Conservation (phyloP, 305 asterid species). For the Fraxinus nigra region DNA sequence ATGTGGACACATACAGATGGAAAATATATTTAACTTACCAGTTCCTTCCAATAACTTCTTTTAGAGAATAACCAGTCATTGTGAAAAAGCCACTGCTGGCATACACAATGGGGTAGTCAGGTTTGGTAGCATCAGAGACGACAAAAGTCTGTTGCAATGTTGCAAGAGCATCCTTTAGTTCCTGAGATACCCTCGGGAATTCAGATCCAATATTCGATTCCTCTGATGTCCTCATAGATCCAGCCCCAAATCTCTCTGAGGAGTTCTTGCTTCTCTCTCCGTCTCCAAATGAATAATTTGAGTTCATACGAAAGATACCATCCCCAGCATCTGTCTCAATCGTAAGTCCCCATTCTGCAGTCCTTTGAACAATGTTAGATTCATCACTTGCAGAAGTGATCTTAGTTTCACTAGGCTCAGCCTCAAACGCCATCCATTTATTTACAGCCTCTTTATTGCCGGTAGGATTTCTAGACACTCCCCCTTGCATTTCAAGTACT, state of each 20-base stretch:
- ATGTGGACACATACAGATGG: neutral
- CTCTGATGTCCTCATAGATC: conserved; percentile 58
- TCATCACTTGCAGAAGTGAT: conserved; percentile 10
- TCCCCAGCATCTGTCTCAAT: conserved; percentile 60
- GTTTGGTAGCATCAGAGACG: conserved; percentile 95
- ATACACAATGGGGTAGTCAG: conserved; percentile 83
- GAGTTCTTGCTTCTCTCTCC: conserved; percentile 55
- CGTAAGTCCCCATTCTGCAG: conserved; percentile 86
- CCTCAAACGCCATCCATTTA: conserved; percentile 78
- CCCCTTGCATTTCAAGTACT: conserved; percentile 36
- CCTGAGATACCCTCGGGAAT: conserved; percentile 86
- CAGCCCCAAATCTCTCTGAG: conserved; percentile 41
- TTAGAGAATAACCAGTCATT: conserved; percentile 85
- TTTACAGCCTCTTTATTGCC: conserved; percentile 20
- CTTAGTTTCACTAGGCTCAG: conserved; percentile 19
- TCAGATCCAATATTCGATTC: conserved; percentile 43
- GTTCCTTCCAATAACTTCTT: conserved; percentile 80
- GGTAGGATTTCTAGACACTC: conserved; percentile 13
- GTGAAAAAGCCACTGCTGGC: conserved; percentile 92
- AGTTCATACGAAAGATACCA: conserved; percentile 48
- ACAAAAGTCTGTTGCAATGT: conserved; percentile 92
- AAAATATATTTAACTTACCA: conserved; percentile 50
- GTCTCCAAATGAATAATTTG: conserved; percentile 40
- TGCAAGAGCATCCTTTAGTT: conserved; percentile 84
- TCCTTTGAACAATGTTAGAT: conserved; percentile 57